Base-by-base conservation (phyloP, 805 yeast species). In the Jamesozyma lodderae region DNA sequence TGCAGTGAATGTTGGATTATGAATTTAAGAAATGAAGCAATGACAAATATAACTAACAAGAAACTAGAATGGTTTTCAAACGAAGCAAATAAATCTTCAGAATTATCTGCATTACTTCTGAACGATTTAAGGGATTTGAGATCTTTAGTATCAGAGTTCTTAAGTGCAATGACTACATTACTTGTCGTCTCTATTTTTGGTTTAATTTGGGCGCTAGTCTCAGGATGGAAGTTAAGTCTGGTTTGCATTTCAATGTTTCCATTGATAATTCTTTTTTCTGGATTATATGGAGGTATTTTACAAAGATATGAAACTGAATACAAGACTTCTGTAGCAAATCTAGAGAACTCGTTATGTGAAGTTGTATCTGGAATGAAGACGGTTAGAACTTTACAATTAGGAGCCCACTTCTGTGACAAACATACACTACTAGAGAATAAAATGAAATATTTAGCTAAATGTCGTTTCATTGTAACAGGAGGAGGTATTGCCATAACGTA, bases 181-280 rank as follows among this genome's bases (percentile, higher is more conserved):
- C 35, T 72, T 2, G 63, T 76, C 0, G 67, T 86, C 34, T 63
- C 81, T 0, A 27, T 65, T 0, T 59, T 77, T 20, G 94, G 96
- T 4, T 44, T 79, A 4, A 63, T 75, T 6, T 92, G 96, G 96
- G 77, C 96, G 0, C 44, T 86, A 1, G 69, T 68, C 0, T 55
- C 69, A 9, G 95, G 96, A 0, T 92, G 97, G 97, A 82, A 80
- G 50, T 62, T 92, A 30, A 74, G 96, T 1, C 61, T 90, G 8
- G 92, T 85, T 2, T 94, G 95, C 2, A 49, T 88, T 9, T 70
- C 95, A 0, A 67, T 87, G 56, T 69, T 82, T 11, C 94, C 95
- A 0, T 45, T 77, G 10, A 75, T 83, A 36, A 49, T 73, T 0
- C 19, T 73, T 0, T 51, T 76, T 1, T 72, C 88, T 2, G 59